These are phyloP conservation scores for Xylariomycetidae sp. DNA, from an alignment of 2,329 filamentous ascomycete genomes.

Conservation along the genomic window DNA sequence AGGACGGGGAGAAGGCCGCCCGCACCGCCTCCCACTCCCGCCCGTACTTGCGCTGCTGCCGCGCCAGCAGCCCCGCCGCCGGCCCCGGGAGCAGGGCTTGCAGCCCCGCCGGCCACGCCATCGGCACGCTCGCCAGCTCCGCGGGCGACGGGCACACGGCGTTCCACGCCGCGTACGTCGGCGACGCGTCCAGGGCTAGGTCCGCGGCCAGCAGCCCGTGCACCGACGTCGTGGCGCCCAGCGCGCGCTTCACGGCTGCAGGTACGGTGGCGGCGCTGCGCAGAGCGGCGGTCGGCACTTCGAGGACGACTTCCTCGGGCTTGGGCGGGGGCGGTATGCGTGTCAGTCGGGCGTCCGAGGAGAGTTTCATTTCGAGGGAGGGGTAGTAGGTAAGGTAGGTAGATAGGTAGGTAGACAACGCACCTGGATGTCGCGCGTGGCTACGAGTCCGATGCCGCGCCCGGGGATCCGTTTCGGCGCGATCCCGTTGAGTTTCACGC, in stretches of 20 bases:
- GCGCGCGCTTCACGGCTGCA: constrained; percentile 40
- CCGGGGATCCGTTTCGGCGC: constrained; percentile 61
- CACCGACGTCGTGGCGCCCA: constrained; percentile 51
- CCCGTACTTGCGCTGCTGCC: constrained; percentile 48
- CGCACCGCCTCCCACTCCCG: constrained; percentile 42
- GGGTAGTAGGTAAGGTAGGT: neutral
- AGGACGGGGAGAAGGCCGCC: constrained; percentile 36
- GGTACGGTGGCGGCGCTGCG: constrained; percentile 58
- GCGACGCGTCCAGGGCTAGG: constrained; percentile 47
- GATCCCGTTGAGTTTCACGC: constrained; percentile 63
- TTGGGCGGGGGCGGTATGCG: constrained; percentile 21
- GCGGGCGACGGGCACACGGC: constrained; percentile 58
- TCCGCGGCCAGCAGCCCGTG: constrained; percentile 70
- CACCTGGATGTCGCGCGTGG: constrained; percentile 61
- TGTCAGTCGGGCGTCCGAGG: neutral
- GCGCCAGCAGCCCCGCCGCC: constrained; percentile 39
- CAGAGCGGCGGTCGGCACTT: constrained; percentile 58
- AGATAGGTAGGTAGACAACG: neutral
- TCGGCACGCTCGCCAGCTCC: constrained; percentile 50
- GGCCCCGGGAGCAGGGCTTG: constrained; percentile 40
- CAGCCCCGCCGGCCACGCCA: constrained; percentile 42
- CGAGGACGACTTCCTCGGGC: constrained; percentile 56
- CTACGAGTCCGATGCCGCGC: constrained; percentile 72
- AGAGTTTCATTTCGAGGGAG: neutral
- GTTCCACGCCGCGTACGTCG: constrained; percentile 52